Conservation (phyloP, 805 yeast species). For the Novakomyces olei region DNA sequence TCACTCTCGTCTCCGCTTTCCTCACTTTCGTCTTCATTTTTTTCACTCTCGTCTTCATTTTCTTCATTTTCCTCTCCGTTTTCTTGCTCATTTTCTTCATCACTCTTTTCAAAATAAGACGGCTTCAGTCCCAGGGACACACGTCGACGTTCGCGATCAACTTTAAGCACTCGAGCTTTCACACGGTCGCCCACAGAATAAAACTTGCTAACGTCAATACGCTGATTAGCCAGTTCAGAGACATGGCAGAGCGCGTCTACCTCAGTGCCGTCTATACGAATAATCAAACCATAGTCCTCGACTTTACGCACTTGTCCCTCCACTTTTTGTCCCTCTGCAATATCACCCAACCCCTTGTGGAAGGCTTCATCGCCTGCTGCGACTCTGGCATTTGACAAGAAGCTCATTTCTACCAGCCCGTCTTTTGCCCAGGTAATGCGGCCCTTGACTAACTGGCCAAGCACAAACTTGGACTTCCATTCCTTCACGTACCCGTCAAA, state of each 20-base stretch:
- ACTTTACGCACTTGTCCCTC: slow-evolving; percentile 62
- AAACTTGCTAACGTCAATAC: slow-evolving; percentile 34
- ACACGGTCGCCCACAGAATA: slow-evolving; percentile 83
- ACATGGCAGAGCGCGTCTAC: slow-evolving; percentile 76
- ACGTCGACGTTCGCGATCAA: slow-evolving; percentile 45
- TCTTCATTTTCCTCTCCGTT: slow-evolving; percentile 16
- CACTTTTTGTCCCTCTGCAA: slow-evolving; percentile 43
- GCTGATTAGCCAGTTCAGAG: slow-evolving; percentile 48
- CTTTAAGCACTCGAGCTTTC: slow-evolving; percentile 52
- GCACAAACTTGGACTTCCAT: slow-evolving; percentile 60
- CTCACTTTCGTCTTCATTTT: slow-evolving; percentile 8
- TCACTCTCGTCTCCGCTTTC: slow-evolving; percentile 12
- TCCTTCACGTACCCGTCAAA: slow-evolving; percentile 66
- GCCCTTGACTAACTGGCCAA: slow-evolving; percentile 53
- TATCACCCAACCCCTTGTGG: slow-evolving; percentile 30
- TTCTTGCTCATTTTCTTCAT: slow-evolving; percentile 12
- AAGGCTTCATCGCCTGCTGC: slow-evolving; percentile 20
- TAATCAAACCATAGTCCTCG: slow-evolving; percentile 80
- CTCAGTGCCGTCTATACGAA: slow-evolving; percentile 51
- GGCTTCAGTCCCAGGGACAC: slow-evolving; percentile 87
- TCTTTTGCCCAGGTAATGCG: slow-evolving; percentile 30
- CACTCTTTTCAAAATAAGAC: slow-evolving; percentile 39
- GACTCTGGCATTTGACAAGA: slow-evolving; percentile 37
- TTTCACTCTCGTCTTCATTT: slow-evolving; percentile 10
- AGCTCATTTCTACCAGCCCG: slow-evolving; percentile 47